phyloP scores from a whole-genome alignment of 768 basidiomycete species.

The Lanmaoa rubissima region DNA sequence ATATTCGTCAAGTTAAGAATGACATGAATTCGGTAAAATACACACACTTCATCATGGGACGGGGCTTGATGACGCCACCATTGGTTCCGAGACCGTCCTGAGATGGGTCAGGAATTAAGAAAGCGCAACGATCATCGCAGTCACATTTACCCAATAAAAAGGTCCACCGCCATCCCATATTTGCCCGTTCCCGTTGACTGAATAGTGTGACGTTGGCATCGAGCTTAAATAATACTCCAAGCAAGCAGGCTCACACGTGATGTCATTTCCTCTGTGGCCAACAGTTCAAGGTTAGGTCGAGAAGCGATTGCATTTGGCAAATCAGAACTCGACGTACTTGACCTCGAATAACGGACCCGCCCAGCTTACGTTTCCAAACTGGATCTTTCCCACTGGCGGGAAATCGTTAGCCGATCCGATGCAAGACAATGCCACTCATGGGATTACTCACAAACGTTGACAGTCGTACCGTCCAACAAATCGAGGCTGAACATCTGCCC shows the following conservation, averaged over 20 bases:
- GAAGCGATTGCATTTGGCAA: neutral
- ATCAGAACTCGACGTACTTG: slow-evolving; percentile 33
- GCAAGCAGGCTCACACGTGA: slow-evolving; percentile 41
- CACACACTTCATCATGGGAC: slow-evolving; percentile 40
- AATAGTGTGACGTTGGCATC: neutral
- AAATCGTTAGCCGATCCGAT: neutral
- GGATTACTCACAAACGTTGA: slow-evolving; percentile 49
- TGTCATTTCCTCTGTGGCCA: slow-evolving; percentile 39
- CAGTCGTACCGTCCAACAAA: slow-evolving; percentile 47
- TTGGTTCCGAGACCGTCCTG: slow-evolving; percentile 26
- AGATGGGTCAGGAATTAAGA: neutral
- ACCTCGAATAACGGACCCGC: slow-evolving; percentile 53
- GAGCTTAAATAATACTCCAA: neutral
- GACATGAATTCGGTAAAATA: neutral
- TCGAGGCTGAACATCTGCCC: slow-evolving; percentile 48
- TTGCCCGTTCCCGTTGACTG: slow-evolving; percentile 41
- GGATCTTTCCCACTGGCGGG: slow-evolving; percentile 49
- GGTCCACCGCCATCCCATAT: slow-evolving; percentile 42
- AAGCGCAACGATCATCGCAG: neutral
- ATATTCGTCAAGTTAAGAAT: neutral
- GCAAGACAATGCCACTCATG: neutral
- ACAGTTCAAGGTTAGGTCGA: neutral
- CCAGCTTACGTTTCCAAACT: slow-evolving; percentile 53
- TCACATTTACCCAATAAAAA: slow-evolving; percentile 38
- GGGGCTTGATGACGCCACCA: slow-evolving; percentile 23